Evolutionary conservation across 139 green algal genomes (phyloP).

Genomic region (Asterochloris sp.): DNA sequence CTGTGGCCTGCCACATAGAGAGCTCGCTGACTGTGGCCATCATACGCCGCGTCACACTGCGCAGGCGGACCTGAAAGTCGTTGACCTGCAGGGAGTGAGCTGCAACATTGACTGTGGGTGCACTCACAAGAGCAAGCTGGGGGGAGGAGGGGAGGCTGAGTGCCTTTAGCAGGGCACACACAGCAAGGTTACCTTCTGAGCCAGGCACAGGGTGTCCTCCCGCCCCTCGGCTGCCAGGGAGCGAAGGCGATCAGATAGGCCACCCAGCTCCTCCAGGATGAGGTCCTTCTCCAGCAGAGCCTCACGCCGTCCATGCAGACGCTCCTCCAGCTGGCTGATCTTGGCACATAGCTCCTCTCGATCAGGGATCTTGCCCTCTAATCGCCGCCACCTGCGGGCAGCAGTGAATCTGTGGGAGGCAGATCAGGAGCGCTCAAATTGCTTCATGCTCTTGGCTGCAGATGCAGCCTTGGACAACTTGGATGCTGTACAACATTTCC

Average conservation of each 20-base stretch:
- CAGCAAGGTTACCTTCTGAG: constrained; percentile 23
- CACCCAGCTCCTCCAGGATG: constrained; percentile 73
- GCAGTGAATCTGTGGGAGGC: neutral
- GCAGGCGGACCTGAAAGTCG: constrained; percentile 62
- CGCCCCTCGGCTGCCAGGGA: constrained; percentile 55
- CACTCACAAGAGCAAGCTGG: too few species aligned
- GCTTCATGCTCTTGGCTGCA: too few species aligned
- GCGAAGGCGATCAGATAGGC: constrained; percentile 27
- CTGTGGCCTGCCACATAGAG: constrained; percentile 78
- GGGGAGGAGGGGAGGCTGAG: too few species aligned
- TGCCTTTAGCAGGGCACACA: too few species aligned
- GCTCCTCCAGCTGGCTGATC: constrained; percentile 68
- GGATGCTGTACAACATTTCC: too few species aligned
- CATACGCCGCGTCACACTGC: constrained; percentile 66
- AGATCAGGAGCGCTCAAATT: neutral
- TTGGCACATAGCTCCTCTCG: constrained; percentile 72
- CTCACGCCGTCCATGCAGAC: constrained; percentile 70
- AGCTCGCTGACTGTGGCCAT: constrained; percentile 88
- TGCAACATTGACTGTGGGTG: too few species aligned
- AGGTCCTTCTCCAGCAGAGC: constrained; percentile 76
- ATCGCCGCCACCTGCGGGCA: constrained; percentile 47
- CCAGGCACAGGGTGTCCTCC: constrained; percentile 54
- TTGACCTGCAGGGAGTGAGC: constrained; percentile 41
- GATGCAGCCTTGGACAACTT: too few species aligned
- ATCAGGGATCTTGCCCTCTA: constrained; percentile 73